Percentiles rank a stretch among this genome's conserved stretches.
Evolutionary conservation across 2,329 filamentous ascomycete genomes (phyloP).

Genomic region (Sporothrix inflata): DNA sequence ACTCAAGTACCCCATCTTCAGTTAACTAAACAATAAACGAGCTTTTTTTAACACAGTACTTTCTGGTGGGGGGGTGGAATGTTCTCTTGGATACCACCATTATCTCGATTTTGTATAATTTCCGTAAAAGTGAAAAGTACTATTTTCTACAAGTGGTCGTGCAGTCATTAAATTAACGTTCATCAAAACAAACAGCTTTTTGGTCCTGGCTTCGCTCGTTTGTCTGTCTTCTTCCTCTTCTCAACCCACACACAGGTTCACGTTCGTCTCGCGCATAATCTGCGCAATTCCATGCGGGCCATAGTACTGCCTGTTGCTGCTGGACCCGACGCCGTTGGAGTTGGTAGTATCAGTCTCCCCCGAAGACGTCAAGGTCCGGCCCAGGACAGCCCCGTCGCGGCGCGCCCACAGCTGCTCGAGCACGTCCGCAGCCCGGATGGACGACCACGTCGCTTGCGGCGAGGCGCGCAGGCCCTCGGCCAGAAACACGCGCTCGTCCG

Average conservation of each 20-base stretch:
- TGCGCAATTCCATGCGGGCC: slow-evolving; percentile 29
- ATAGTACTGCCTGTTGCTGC: slow-evolving; percentile 23
- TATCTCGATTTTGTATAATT: not conserved
- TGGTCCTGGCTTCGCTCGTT: not conserved
- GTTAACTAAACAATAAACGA: not conserved
- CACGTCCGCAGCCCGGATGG: slow-evolving; percentile 31
- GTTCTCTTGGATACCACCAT: not conserved
- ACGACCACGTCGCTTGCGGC: slow-evolving; percentile 30
- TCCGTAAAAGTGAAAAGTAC: not conserved
- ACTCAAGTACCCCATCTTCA: not conserved
- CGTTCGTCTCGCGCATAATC: slow-evolving; percentile 28
- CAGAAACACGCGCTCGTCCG: slow-evolving; percentile 29
- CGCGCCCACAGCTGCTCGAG: slow-evolving; percentile 32
- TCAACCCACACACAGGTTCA: slow-evolving; percentile 24
- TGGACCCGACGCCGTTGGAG: not conserved
- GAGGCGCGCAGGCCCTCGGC: slow-evolving; percentile 30
- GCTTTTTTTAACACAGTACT: not conserved
- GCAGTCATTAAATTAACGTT: not conserved
- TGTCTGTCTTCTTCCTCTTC: not conserved
- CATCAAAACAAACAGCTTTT: not conserved
- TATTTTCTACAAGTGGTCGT: not conserved
- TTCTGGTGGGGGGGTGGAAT: not conserved
- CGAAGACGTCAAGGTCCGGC: not conserved
- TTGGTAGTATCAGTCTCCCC: not conserved
- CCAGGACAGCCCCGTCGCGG: not conserved